Base-by-base conservation (phyloP, 2,329 filamentous ascomycete genomes). In the Fusarium subtropicale region DNA sequence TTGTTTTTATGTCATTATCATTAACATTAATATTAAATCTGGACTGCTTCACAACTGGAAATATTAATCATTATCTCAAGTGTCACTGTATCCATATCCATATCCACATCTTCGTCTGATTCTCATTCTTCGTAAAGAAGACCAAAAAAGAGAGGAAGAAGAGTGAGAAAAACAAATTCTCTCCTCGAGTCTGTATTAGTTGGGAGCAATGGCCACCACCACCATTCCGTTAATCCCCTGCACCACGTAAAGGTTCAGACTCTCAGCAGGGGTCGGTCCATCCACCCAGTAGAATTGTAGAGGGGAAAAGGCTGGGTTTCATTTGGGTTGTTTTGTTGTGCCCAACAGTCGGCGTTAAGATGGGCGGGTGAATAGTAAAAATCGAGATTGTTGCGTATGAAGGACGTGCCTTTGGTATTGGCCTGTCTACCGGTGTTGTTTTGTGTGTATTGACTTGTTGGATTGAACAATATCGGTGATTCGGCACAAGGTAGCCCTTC, bases 301-400 rank as follows among this genome's bases (percentile, higher is more conserved):
- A 24, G 44, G 6, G 24, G 33, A 9, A 22, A 22, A 44, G 41
- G 16, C 22, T 47, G 20, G 36, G 60, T 39, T 65, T 73, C 71
- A 39, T 68, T 41, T 64, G 69, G 71, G 53, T 41, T 36, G 61
- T 36, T 45, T 45, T 45, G 48, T 57, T 56, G 31, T 61, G 71
- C 71, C 71, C 71, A 74, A 74, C 71, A 74, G 38, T 74, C 71
- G 71, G 71, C 71, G 69, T 74, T 74, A 69, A 72, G 71, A 74
- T 71, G 71, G 71, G 71, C 71, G 54, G 47, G 36, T 65, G 42
- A 52, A 59, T 48, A 26, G 38, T 55, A 26, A 53, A 68, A 65
- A 44, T 33, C 45, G 60, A 62, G 66, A 46, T 39, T 46, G 34
- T 20, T 56, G 58, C 28, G 22, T 16, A 8, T 33, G 48, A 30